A percentile compares a stretch with the other conserved stretches of the same genome.
Conservation (phyloP, 129 eudicot species). For the Tanacetum coccineum region DNA sequence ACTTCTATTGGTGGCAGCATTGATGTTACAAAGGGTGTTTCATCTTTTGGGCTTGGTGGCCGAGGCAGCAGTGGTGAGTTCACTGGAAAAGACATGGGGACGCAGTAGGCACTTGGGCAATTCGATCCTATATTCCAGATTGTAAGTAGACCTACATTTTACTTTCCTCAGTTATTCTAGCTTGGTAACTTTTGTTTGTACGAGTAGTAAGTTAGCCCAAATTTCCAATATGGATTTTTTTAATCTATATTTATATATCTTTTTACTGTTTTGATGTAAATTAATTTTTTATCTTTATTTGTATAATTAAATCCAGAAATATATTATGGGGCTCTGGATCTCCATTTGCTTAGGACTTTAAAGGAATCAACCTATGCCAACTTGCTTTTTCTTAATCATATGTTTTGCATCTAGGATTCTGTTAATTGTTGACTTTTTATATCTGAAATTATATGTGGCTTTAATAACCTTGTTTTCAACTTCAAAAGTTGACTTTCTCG, state of each 20-base stretch:
- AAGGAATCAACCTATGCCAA: constrained; percentile 30
- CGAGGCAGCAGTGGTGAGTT: constrained; percentile 43
- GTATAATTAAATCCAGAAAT: constrained; percentile 35
- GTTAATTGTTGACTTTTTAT: constrained; percentile 23
- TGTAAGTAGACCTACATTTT: constrained; percentile 24
- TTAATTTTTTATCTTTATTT: constrained; percentile 24
- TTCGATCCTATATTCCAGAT: background rate
- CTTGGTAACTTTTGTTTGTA: constrained; percentile 19
- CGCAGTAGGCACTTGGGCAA: constrained; percentile 20
- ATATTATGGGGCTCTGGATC: constrained; percentile 30
- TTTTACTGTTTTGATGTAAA: constrained; percentile 29
- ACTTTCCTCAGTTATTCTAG: constrained; percentile 14
- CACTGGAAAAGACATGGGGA: constrained; percentile 53
- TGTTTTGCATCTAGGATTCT: constrained; percentile 21
- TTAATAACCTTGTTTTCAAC: constrained; percentile 13
- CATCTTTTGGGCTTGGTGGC: constrained; percentile 38
- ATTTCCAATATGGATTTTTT: constrained; percentile 26
- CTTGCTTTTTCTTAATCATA: constrained; percentile 12
- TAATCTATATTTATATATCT: background rate
- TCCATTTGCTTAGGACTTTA: constrained; percentile 27
- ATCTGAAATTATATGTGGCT: constrained; percentile 10
- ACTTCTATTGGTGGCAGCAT: constrained; percentile 65
- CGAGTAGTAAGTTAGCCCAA: constrained; percentile 29
- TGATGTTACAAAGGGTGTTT: constrained; percentile 50
- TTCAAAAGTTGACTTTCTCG: constrained; percentile 18